These are phyloP conservation scores for Rutstroemia sydowiana DNA, from an alignment of 2,329 filamentous ascomycete species.

Conservation along the genomic window DNA sequence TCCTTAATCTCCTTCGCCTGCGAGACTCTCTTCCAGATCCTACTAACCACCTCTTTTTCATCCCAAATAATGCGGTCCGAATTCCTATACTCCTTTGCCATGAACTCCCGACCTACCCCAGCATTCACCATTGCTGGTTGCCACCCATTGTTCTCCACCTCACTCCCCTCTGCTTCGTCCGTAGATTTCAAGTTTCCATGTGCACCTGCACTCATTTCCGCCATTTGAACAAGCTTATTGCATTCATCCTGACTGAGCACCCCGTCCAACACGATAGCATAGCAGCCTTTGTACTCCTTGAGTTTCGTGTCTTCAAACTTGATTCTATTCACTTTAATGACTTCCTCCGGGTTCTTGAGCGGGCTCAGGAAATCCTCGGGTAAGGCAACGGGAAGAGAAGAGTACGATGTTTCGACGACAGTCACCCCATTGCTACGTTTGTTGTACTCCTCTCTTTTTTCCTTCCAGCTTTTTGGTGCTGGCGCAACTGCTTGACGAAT, in stretches of 20 bases:
- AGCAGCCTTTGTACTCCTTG: slow-evolving; percentile 44
- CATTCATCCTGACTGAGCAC: slow-evolving; percentile 3
- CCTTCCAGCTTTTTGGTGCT: background rate
- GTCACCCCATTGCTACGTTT: background rate
- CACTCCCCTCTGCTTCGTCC: background rate
- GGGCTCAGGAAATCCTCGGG: slow-evolving; percentile 42
- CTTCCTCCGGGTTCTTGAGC: slow-evolving; percentile 33
- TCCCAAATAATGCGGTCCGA: slow-evolving; percentile 77
- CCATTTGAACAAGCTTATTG: background rate
- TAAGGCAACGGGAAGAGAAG: slow-evolving; percentile 33
- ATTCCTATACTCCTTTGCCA: slow-evolving; percentile 53
- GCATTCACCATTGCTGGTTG: slow-evolving; percentile 31
- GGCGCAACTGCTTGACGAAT: background rate
- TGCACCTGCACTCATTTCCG: slow-evolving; percentile 5
- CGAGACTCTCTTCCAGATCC: slow-evolving; percentile 54
- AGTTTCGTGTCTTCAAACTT: slow-evolving; percentile 46
- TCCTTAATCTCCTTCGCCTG: slow-evolving; percentile 37
- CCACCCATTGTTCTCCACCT: slow-evolving; percentile 42
- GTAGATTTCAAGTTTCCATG: background rate
- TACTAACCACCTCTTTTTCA: slow-evolving; percentile 49
- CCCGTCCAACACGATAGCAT: slow-evolving; percentile 54
- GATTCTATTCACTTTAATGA: slow-evolving; percentile 37
- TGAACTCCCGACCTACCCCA: slow-evolving; percentile 50
- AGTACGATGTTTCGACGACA: slow-evolving; percentile 26
- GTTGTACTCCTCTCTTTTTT: background rate